A percentile compares a stretch with the other conserved stretches of the same genome.
Conservation (phyloP, 2,329 filamentous ascomycete species). For the Bisporella sp. region DNA sequence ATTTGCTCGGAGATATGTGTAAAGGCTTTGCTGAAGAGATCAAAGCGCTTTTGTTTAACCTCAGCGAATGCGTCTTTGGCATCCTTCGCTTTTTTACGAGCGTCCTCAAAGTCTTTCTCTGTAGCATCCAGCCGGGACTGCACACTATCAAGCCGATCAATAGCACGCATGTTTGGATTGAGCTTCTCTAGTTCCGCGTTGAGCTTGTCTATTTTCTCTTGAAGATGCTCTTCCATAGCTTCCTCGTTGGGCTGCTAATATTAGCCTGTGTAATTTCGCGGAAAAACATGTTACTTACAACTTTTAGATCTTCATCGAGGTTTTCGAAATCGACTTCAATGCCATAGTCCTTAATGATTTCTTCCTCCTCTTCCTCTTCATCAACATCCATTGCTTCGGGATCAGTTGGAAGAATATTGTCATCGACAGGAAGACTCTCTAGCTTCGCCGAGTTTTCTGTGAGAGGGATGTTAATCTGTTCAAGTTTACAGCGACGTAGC, state of each 20-base stretch:
- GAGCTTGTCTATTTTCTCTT: conserved; percentile 69
- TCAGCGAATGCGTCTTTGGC: conserved; percentile 79
- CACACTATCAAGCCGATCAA: conserved; percentile 82
- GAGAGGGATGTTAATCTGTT: conserved; percentile 84
- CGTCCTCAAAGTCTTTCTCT: conserved; percentile 83
- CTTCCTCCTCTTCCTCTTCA: conserved; percentile 57
- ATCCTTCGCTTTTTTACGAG: conserved; percentile 64
- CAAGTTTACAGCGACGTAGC: conserved; percentile 83
- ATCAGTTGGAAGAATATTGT: conserved; percentile 68
- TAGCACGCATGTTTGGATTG: conserved; percentile 93
- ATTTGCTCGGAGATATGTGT: conserved; percentile 94
- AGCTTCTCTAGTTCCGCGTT: conserved; percentile 83
- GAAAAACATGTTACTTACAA: conserved; percentile 43
- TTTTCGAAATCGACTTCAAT: conserved; percentile 82
- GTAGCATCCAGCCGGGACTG: conserved; percentile 76
- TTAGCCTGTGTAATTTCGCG: conserved; percentile 24
- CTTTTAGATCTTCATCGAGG: conserved; percentile 75
- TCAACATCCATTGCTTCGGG: conserved; percentile 92
- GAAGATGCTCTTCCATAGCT: conserved; percentile 66
- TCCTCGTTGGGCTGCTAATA: conserved; percentile 56
- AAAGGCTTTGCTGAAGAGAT: conserved; percentile 94
- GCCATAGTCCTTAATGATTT: conserved; percentile 78
- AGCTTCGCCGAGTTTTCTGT: conserved; percentile 61
- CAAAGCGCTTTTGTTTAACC: conserved; percentile 74
- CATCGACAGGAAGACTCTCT: conserved; percentile 82